phyloP scores from a whole-genome alignment of 106 monocot species.

The Dioscorea zingiberensis region DNA sequence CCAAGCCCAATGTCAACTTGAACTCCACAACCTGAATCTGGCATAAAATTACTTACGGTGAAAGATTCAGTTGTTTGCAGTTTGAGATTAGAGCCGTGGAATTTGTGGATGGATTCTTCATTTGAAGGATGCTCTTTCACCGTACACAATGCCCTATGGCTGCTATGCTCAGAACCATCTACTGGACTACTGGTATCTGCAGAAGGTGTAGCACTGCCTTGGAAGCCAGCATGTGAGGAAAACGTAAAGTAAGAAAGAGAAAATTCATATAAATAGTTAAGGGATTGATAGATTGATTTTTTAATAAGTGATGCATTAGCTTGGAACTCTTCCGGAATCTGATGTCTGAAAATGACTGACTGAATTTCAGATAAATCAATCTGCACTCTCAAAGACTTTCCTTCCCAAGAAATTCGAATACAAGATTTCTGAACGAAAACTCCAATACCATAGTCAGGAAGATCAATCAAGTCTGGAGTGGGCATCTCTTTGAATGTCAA shows the following conservation, averaged over 20 bases:
- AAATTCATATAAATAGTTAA: slow-evolving; percentile 22
- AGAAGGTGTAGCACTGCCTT: slow-evolving; percentile 7
- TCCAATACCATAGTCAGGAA: slow-evolving; percentile 31
- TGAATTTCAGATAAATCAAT: slow-evolving; percentile 39
- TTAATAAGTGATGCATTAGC: slow-evolving; percentile 18
- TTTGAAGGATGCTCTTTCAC: not conserved
- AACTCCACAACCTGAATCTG: slow-evolving; percentile 22
- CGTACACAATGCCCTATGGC: not conserved
- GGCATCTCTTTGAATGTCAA: not conserved
- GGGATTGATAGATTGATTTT: slow-evolving; percentile 11
- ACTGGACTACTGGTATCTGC: not conserved
- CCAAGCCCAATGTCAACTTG: slow-evolving; percentile 33
- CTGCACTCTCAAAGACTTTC: slow-evolving; percentile 15
- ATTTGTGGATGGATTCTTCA: slow-evolving; percentile 5
- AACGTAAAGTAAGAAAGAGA: slow-evolving; percentile 21
- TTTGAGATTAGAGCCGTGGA: slow-evolving; percentile 2
- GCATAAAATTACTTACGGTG: not conserved
- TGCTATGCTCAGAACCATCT: slow-evolving; percentile 6
- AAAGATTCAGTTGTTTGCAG: slow-evolving; percentile 4
- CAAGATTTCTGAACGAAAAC: slow-evolving; percentile 36
- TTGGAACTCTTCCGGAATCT: slow-evolving; percentile 8
- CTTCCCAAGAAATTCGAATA: slow-evolving; percentile 32
- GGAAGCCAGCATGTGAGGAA: slow-evolving; percentile 20
- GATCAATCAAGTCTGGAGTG: slow-evolving; percentile 10
- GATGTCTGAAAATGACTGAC: slow-evolving; percentile 28